Evolutionary conservation across 495 filamentous ascomycete species (phyloP), one percentile per base, ranked within the genome.

Genomic region (Usnea hakonensis): DNA sequence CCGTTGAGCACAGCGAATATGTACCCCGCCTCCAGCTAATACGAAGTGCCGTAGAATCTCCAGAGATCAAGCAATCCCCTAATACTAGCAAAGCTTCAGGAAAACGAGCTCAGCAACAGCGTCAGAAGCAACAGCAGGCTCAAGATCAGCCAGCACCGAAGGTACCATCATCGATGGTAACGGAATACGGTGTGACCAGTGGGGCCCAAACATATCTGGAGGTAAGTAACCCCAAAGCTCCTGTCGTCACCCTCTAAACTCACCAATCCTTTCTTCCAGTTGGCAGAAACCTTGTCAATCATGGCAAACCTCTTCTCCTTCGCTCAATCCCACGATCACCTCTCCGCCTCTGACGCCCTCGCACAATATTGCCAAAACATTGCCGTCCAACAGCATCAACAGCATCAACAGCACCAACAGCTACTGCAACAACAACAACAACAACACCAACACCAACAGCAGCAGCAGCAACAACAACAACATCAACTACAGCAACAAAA

Each of bases 241-340:
- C n/a, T 58, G 14, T 4, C 33, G 32, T 44, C 61, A 60, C 63
- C n/a, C 16, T 41, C n/a, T 57, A 35, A 46, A 10, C 58, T 44
- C 65, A 28, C 69, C 54, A 65, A 33, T 28, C 32, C 38, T 16
- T 37, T 41, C 17, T 32, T 64, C 3, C 66, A 89, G 86, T 80
- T 89, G 55, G 84, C 86, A 28, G 88, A 91, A 71, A 86, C 88
- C 19, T 84, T 90, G 61, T 87, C 86, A 10, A 81, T 85, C 60
- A 90, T 91, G 87, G 84, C 81, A 68, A 77, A 84, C 35, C 65
- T 90, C 5, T 88, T 89, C 71, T 72, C 75, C 38, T 87, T 76
- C 64, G 85, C 82, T 28, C 83, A 85, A 41, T 63, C 75, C 19
- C 77, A 89, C 61, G 79, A 83, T 0, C 74, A 80, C 4, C 66